Evolutionary conservation across 208 protist species (phyloP).

Genomic region (Crithidia bombi): DNA sequence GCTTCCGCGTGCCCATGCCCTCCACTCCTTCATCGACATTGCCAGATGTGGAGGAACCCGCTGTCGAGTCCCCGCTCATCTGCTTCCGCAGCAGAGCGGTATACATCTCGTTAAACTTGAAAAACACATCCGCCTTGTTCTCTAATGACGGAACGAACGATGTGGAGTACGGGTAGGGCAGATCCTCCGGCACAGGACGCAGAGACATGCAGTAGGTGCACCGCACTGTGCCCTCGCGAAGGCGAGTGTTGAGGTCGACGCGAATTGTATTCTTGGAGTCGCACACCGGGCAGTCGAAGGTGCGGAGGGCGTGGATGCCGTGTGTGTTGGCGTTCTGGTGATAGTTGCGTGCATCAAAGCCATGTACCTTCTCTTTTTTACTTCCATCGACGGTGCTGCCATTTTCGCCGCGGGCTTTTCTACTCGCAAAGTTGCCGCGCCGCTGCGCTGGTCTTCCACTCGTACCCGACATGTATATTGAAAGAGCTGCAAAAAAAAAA

Average conservation of each 20-base stretch:
- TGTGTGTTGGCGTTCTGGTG: conserved; percentile 66
- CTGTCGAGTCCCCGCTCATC: not conserved
- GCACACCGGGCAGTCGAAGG: conserved; percentile 87
- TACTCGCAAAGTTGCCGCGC: conserved; percentile 24
- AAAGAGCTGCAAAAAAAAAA: not conserved
- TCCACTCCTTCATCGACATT: not conserved
- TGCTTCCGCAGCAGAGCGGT: conserved; percentile 36
- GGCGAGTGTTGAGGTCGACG: conserved; percentile 61
- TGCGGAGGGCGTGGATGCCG: conserved; percentile 62
- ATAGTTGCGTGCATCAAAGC: conserved; percentile 48
- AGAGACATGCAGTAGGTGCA: conserved; percentile 77
- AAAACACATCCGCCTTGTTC: conserved; percentile 88
- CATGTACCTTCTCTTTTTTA: conserved; percentile 35
- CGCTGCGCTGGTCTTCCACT: not conserved
- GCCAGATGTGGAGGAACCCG: conserved; percentile 1
- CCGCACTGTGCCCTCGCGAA: conserved; percentile 53
- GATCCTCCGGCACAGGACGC: conserved; percentile 50
- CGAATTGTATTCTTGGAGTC: conserved; percentile 66
- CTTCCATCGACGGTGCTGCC: not conserved
- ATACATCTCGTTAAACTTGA: conserved; percentile 78
- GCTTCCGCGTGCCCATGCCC: conserved; percentile 2
- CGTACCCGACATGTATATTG: conserved; percentile 21
- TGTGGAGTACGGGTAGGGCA: conserved; percentile 78
- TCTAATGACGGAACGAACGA: conserved; percentile 70
- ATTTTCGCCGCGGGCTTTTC: conserved; percentile 25